These are phyloP conservation scores for Sechiopsis laciniata DNA, from an alignment of 306 rosid species.

Conservation along the genomic window DNA sequence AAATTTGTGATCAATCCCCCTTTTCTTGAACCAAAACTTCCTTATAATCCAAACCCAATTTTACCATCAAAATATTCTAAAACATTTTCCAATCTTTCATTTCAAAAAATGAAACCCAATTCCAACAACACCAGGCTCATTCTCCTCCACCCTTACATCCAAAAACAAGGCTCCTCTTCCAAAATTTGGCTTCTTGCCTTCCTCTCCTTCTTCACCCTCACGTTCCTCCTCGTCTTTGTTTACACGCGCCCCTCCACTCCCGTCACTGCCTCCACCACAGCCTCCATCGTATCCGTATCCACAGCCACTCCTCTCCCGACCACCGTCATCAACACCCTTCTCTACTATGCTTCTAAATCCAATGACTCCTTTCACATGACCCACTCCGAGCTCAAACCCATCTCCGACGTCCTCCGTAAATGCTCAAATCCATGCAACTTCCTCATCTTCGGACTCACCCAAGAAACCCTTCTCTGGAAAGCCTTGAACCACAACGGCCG, in stretches of 20 bases:
- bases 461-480: constrained; percentile 86
- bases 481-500: constrained; percentile 83
- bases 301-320: constrained; percentile 39
- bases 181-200: constrained; percentile 74
- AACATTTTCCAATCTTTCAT: not conserved
- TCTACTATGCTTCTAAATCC: constrained; percentile 74
- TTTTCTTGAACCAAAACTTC: not conserved
- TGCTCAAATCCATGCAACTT: constrained; percentile 74
- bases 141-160: constrained; percentile 96
- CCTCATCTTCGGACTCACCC: constrained; percentile 79
- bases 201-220: constrained; percentile 72
- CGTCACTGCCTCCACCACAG: constrained; percentile 27
- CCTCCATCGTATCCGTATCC: constrained; percentile 24
- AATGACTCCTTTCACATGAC: constrained; percentile 79
- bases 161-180: constrained; percentile 84
- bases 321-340: constrained; percentile 77
- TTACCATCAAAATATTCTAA: no score
- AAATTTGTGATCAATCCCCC: constrained; percentile 31
- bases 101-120: constrained; percentile 47
- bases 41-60: not conserved
- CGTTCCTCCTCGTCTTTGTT: constrained; percentile 65
- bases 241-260: constrained; percentile 48
- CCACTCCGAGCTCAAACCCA: constrained; percentile 64
- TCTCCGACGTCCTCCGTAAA: constrained; percentile 74
- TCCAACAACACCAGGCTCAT: constrained; percentile 71